Conservation (phyloP, 2,329 filamentous ascomycete species). For the Xylariaceae sp. region DNA sequence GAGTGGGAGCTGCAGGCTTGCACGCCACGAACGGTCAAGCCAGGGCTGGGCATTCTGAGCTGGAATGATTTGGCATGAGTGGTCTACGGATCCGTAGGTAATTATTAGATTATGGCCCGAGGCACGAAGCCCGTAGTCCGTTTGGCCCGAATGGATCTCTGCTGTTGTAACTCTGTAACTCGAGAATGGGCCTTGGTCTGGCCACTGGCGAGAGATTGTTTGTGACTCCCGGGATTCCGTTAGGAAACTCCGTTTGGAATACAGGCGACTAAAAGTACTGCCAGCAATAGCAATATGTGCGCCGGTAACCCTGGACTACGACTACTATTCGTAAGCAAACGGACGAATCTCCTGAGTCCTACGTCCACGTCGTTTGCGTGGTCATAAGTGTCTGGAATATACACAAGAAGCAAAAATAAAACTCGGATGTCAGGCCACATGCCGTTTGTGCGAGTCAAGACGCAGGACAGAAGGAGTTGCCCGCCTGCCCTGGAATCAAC, state of each 20-base stretch:
- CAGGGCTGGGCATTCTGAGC: constrained; percentile 1
- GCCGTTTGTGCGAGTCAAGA: neutral
- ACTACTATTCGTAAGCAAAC: neutral
- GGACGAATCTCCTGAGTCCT: neutral
- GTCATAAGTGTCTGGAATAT: neutral
- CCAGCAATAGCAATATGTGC: too few species aligned
- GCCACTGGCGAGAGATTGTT: too few species aligned
- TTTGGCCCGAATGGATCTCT: too few species aligned
- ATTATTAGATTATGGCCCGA: neutral
- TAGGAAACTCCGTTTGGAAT: too few species aligned
- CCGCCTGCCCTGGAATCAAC: neutral
- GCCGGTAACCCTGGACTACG: too few species aligned
- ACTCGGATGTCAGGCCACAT: neutral
- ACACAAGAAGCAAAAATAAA: neutral
- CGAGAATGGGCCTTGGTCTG: too few species aligned
- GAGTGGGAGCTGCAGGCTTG: constrained; percentile 14
- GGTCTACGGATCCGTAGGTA: neutral
- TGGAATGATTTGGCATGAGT: constrained; percentile 5
- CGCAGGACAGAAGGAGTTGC: neutral
- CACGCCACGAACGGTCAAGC: constrained; percentile 19
- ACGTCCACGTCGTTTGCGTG: neutral
- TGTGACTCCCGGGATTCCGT: too few species aligned
- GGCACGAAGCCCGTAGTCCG: neutral
- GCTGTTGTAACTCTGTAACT: too few species aligned
- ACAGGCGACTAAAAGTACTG: too few species aligned